Conservation (phyloP, 1,284 basidiomycete genomes). For the Schizopora paradoxa region DNA sequence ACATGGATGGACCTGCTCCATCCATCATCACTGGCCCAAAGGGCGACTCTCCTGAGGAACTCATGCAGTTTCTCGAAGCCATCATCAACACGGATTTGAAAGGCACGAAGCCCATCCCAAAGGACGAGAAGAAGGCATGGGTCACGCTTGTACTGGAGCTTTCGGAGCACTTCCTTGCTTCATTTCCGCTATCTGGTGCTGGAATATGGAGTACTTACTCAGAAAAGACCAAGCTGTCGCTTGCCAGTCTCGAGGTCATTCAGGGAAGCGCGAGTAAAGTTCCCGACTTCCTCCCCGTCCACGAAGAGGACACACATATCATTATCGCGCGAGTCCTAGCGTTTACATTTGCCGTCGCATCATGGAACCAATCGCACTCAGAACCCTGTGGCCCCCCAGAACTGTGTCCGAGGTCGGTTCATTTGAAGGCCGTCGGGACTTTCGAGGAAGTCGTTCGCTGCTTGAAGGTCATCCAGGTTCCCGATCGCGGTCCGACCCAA, state of each 20-base stretch:
- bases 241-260: constrained; percentile 49
- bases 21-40: too few species aligned
- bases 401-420: too few species aligned
- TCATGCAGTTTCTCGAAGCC: constrained; percentile 41
- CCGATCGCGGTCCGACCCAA: too few species aligned
- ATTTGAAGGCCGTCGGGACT: too few species aligned
- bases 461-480: too few species aligned
- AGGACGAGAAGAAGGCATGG: constrained; percentile 30
- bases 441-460: too few species aligned
- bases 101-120: constrained; percentile 23
- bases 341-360: constrained; percentile 48
- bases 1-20: too few species aligned
- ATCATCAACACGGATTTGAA: constrained; percentile 34
- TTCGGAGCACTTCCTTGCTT: constrained; percentile 45
- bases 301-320: constrained; percentile 40
- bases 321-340: constrained; percentile 47
- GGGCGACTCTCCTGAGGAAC: constrained; percentile 38
- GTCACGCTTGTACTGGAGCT: constrained; percentile 44
- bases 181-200: constrained; percentile 42
- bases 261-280: constrained; percentile 42
- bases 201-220: constrained; percentile 46
- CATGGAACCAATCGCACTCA: too few species aligned
- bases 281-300: constrained; percentile 44
- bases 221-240: constrained; percentile 52
- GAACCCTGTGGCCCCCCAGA: too few species aligned